A percentile compares a stretch with the other conserved stretches of the same genome.
These are phyloP conservation scores for Eucalyptus marginata DNA, from an alignment of 345 rosid genomes.

Conservation along the genomic window DNA sequence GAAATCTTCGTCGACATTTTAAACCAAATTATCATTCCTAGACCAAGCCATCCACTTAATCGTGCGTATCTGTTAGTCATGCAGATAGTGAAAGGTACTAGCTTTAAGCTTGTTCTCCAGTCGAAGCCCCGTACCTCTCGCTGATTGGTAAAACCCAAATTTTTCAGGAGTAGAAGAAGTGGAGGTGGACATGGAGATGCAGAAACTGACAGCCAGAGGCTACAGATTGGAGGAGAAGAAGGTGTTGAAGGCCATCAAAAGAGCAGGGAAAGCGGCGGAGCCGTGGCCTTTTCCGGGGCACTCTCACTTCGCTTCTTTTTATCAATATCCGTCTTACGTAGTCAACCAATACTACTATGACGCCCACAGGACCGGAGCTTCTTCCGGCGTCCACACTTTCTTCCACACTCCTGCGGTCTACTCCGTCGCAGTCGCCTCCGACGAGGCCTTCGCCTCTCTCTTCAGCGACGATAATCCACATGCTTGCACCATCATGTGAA, in stretches of 20 bases:
- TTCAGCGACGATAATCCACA: slow-evolving; percentile 91
- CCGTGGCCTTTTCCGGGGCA: slow-evolving; percentile 86
- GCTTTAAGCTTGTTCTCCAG: background rate
- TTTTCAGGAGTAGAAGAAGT: slow-evolving; percentile 72
- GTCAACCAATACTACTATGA: slow-evolving; percentile 76
- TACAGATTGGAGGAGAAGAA: slow-evolving; percentile 55
- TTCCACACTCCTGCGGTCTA: slow-evolving; percentile 74
- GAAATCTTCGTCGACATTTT: background rate
- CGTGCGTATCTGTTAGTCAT: background rate
- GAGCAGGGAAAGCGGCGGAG: slow-evolving; percentile 79
- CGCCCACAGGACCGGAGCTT: slow-evolving; percentile 21
- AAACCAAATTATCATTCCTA: background rate
- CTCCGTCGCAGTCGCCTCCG: slow-evolving; percentile 76
- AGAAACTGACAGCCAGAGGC: slow-evolving; percentile 71
- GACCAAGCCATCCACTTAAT: background rate
- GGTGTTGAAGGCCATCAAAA: slow-evolving; percentile 56
- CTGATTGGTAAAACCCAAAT: background rate
- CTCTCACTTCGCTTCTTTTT: slow-evolving; percentile 64
- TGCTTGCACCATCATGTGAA: slow-evolving; percentile 72
- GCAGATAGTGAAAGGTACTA: background rate
- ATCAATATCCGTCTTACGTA: slow-evolving; percentile 63
- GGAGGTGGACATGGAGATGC: slow-evolving; percentile 77
- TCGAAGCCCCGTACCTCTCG: background rate
- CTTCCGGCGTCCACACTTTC: slow-evolving; percentile 37
- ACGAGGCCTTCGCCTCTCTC: slow-evolving; percentile 71